A percentile compares a stretch with the other conserved stretches of the same genome.
Conservation (phyloP, 2,329 filamentous ascomycete species). For the Pseudogymnoascus sp. region DNA sequence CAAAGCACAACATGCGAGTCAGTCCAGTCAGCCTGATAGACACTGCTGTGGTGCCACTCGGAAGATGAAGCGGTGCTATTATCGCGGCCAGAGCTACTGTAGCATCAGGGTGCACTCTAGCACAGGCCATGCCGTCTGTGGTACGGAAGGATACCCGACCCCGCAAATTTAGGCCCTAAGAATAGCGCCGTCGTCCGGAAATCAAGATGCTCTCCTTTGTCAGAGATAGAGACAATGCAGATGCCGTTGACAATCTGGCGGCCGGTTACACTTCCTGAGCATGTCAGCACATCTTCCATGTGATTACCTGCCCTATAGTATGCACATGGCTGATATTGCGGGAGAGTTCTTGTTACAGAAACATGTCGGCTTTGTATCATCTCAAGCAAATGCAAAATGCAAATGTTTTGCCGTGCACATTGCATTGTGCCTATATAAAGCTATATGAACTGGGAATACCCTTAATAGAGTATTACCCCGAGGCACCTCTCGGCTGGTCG, state of each 20-base stretch:
- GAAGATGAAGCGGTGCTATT: constrained; percentile 2
- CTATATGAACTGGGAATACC: background rate
- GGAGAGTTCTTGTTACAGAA: background rate
- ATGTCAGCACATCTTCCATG: background rate
- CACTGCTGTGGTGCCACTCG: background rate
- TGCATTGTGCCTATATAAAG: constrained; percentile 1
- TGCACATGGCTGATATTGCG: background rate
- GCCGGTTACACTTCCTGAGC: background rate
- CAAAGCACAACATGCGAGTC: constrained; percentile 1
- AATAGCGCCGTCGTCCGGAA: constrained; percentile 3
- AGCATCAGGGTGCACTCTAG: background rate
- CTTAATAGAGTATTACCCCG: background rate
- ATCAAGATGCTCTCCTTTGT: background rate
- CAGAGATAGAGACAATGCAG: background rate
- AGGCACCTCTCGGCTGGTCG: background rate
- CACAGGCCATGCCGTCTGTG: constrained; percentile 7
- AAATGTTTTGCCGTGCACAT: constrained; percentile 1
- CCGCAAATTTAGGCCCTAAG: background rate
- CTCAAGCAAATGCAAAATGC: background rate
- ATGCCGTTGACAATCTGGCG: background rate
- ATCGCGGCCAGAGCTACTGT: background rate
- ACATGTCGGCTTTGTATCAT: background rate
- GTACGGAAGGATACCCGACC: constrained; percentile 3
- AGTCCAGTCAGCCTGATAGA: background rate
- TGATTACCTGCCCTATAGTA: background rate